Evolutionary conservation across 371 early-diverging fungal genomes (phyloP).

Genomic region (Mortierella sp.): DNA sequence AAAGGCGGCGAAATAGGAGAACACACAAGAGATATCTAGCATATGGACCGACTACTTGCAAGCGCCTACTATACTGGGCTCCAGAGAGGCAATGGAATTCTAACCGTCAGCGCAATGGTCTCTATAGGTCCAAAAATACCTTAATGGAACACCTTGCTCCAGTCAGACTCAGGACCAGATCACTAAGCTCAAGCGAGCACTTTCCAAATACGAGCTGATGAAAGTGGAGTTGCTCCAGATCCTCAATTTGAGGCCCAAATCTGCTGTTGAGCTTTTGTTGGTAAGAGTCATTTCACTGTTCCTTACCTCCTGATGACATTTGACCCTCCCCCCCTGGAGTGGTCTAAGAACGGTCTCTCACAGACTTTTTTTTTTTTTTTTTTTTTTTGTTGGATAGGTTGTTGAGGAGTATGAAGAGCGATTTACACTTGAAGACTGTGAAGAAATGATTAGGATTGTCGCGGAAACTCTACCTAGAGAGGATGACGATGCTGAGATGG

Average conservation of each 20-base stretch:
- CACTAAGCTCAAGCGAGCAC: slow-evolving; percentile 25
- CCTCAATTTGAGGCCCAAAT: slow-evolving; percentile 45
- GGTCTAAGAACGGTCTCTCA: neutral
- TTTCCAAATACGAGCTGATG: slow-evolving; percentile 31
- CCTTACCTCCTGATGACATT: neutral
- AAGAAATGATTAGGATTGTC: slow-evolving; percentile 28
- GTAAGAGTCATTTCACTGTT: slow-evolving; percentile 6
- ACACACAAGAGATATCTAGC: too few species aligned
- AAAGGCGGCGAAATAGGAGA: too few species aligned
- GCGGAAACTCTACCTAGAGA: slow-evolving; percentile 22
- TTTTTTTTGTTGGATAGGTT: slow-evolving; percentile 17
- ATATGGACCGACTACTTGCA: too few species aligned
- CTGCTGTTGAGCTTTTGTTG: slow-evolving; percentile 38
- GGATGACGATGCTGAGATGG: slow-evolving; percentile 30
- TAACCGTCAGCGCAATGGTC: neutral
- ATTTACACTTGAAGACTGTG: slow-evolving; percentile 24
- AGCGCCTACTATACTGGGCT: too few species aligned
- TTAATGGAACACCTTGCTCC: slow-evolving; percentile 36
- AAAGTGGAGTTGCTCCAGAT: slow-evolving; percentile 51
- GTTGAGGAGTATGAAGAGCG: slow-evolving; percentile 52
- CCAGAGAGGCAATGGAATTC: too few species aligned
- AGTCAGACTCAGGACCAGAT: slow-evolving; percentile 45
- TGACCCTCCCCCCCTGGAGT: neutral
- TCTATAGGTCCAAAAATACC: slow-evolving; percentile 44
- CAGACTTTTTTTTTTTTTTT: neutral